A percentile compares a stretch with the other conserved stretches of the same genome.
phyloP scores from a whole-genome alignment of 2,329 filamentous ascomycete genomes.

The Corinectria fuckeliana region DNA sequence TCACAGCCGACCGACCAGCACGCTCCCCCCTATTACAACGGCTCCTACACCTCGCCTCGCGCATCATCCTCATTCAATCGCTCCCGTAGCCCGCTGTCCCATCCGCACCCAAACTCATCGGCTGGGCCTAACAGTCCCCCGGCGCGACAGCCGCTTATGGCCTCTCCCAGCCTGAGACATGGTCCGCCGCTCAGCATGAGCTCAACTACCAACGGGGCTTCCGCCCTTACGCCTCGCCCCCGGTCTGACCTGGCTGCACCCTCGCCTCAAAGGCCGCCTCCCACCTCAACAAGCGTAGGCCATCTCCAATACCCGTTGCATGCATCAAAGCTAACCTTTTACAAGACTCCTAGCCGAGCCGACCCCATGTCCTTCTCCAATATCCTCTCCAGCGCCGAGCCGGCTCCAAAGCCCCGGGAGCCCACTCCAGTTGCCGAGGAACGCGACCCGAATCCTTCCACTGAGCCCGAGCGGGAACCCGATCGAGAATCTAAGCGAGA shows the following conservation, averaged over 20 bases:
- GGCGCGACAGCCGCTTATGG: slow-evolving; percentile 48
- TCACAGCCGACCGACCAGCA: slow-evolving; percentile 51
- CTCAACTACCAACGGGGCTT: slow-evolving; percentile 49
- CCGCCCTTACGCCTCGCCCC: slow-evolving; percentile 45
- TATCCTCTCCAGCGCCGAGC: slow-evolving; percentile 83
- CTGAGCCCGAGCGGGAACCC: slow-evolving; percentile 38
- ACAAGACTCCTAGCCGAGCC: slow-evolving; percentile 72
- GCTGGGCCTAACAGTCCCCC: slow-evolving; percentile 53
- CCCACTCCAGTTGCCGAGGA: slow-evolving; percentile 50
- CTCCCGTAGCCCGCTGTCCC: slow-evolving; percentile 58
- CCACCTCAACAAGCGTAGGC: slow-evolving; percentile 48
- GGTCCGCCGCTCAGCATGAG: slow-evolving; percentile 47
- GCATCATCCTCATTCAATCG: slow-evolving; percentile 49
- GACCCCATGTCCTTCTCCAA: slow-evolving; percentile 97
- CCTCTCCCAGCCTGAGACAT: slow-evolving; percentile 57
- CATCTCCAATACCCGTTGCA: slow-evolving; percentile 11
- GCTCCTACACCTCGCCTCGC: slow-evolving; percentile 56
- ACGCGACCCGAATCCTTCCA: slow-evolving; percentile 26
- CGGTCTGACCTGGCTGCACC: slow-evolving; percentile 50
- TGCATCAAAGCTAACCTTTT: slow-evolving; percentile 22
- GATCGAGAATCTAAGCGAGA: slow-evolving; percentile 38
- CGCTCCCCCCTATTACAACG: slow-evolving; percentile 55
- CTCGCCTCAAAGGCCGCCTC: slow-evolving; percentile 48
- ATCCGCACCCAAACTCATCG: slow-evolving; percentile 54
- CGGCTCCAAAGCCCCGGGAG: slow-evolving; percentile 61